phyloP scores from a whole-genome alignment of 2,329 filamentous ascomycete genomes.

The Fusarium sp. region DNA sequence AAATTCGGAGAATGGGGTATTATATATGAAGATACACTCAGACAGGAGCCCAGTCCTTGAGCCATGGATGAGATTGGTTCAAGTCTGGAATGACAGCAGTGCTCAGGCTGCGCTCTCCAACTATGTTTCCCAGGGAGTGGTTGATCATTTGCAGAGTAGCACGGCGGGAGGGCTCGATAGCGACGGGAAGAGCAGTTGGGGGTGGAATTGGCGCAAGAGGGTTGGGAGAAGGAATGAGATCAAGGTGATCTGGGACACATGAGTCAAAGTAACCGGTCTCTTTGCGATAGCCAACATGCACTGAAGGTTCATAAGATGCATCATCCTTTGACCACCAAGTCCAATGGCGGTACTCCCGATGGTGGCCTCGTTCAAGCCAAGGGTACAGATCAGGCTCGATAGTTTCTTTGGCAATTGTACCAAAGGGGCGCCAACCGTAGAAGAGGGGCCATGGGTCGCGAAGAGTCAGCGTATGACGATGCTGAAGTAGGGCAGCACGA shows the following conservation, averaged over 20 bases:
- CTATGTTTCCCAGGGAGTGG: slow-evolving; percentile 38
- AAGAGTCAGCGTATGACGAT: slow-evolving; percentile 39
- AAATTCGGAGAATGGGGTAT: not conserved
- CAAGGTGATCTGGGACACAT: slow-evolving; percentile 29
- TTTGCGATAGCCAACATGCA: slow-evolving; percentile 30
- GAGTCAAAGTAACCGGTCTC: slow-evolving; percentile 24
- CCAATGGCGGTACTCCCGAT: slow-evolving; percentile 37
- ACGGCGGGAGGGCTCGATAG: slow-evolving; percentile 29
- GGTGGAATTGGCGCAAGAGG: slow-evolving; percentile 21
- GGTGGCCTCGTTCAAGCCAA: slow-evolving; percentile 40
- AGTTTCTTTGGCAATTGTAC: slow-evolving; percentile 25
- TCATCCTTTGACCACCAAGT: slow-evolving; percentile 41
- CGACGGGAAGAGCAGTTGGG: slow-evolving; percentile 9
- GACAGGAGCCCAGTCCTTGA: slow-evolving; percentile 34
- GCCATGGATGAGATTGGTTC: slow-evolving; percentile 35
- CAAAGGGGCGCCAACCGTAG: slow-evolving; percentile 40
- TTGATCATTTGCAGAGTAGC: slow-evolving; percentile 40
- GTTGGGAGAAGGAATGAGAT: slow-evolving; percentile 18
- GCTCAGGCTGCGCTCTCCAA: slow-evolving; percentile 39
- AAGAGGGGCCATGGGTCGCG: slow-evolving; percentile 42
- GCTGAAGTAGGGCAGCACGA: slow-evolving; percentile 35
- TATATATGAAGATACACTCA: slow-evolving; percentile 7
- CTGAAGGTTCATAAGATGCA: slow-evolving; percentile 7
- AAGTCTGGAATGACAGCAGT: slow-evolving; percentile 35
- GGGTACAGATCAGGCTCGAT: slow-evolving; percentile 40